phyloP scores from a whole-genome alignment of 306 rosid species.

The Gastrolobium bilobum region DNA sequence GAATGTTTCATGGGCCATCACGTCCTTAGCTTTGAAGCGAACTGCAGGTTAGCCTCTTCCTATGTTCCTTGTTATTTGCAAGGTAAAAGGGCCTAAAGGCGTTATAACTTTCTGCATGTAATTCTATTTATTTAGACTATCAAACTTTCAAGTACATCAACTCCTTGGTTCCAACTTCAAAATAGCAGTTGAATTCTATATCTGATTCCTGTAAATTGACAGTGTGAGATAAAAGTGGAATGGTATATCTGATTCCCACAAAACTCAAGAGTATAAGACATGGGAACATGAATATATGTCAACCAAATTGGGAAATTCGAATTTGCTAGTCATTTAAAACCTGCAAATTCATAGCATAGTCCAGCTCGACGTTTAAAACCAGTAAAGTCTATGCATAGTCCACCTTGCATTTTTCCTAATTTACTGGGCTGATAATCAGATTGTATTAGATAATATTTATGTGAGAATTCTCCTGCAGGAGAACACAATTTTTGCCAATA shows the following conservation, averaged over 20 bases:
- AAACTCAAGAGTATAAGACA: not conserved
- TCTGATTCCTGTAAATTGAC: not conserved
- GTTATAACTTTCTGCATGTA: not conserved
- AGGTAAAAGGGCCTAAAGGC: slow-evolving; percentile 10
- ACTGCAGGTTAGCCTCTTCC: slow-evolving; percentile 49
- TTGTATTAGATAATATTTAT: no score
- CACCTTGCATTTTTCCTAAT: no score
- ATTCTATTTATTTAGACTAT: slow-evolving; percentile 46
- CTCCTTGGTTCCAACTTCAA: not conserved
- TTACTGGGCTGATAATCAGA: no score
- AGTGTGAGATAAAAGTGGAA: not conserved
- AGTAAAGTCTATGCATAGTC: no score
- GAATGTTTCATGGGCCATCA: slow-evolving; percentile 65
- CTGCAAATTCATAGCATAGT: no score
- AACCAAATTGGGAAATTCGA: no score
- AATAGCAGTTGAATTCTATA: not conserved
- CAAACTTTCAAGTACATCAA: slow-evolving; percentile 15
- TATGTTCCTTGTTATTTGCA: slow-evolving; percentile 20
- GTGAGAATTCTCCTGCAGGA: no score
- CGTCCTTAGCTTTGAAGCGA: slow-evolving; percentile 57
- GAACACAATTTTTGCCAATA: no score
- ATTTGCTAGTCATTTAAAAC: no score
- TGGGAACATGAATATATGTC: not conserved
- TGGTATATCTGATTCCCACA: not conserved
- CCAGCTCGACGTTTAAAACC: no score